phyloP scores from a whole-genome alignment of 2,329 filamentous ascomycete genomes.

The Beauveria rudraprayagi region DNA sequence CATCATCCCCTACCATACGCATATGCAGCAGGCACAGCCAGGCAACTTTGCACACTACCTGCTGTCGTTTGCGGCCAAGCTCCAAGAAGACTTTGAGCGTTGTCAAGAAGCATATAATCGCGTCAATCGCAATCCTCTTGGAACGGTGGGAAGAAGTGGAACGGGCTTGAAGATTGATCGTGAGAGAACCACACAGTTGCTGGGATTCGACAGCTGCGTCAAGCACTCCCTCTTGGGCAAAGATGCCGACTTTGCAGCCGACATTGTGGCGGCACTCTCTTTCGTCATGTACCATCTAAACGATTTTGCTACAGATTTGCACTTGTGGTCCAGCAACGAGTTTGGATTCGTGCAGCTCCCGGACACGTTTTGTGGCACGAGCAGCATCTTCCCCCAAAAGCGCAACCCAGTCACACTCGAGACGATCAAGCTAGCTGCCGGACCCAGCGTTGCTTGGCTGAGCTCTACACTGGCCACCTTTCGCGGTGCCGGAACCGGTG shows the following conservation, averaged over 20 bases:
- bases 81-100: constrained; percentile 12
- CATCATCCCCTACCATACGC: constrained; percentile 12
- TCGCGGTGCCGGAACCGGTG: constrained; percentile 7
- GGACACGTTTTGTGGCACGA: constrained; percentile 11
- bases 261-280: constrained; percentile 6
- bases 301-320: constrained; percentile 12
- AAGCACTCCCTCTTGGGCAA: constrained; percentile 9
- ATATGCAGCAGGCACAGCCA: constrained; percentile 14
- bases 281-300: constrained; percentile 12
- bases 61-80: constrained; percentile 8
- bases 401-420: constrained; percentile 13
- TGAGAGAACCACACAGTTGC: constrained; percentile 3
- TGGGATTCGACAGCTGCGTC: constrained; percentile 9
- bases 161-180: constrained; percentile 9
- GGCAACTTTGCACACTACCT: constrained; percentile 20
- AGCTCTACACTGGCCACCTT: constrained; percentile 11
- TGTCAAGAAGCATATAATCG: constrained; percentile 10
- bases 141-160: constrained; percentile 8
- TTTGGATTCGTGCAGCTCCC: constrained; percentile 10
- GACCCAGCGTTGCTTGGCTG: constrained; percentile 8
- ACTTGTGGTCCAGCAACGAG: constrained; percentile 13
- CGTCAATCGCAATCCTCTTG: constrained; percentile 10
- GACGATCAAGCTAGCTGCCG: constrained; percentile 11
- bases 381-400: constrained; percentile 14
- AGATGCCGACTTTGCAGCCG: constrained; percentile 10